Percentiles rank a stretch among this genome's conserved stretches.
Evolutionary conservation across 306 rosid species (phyloP).

Genomic region (Corylus heterophylla): DNA sequence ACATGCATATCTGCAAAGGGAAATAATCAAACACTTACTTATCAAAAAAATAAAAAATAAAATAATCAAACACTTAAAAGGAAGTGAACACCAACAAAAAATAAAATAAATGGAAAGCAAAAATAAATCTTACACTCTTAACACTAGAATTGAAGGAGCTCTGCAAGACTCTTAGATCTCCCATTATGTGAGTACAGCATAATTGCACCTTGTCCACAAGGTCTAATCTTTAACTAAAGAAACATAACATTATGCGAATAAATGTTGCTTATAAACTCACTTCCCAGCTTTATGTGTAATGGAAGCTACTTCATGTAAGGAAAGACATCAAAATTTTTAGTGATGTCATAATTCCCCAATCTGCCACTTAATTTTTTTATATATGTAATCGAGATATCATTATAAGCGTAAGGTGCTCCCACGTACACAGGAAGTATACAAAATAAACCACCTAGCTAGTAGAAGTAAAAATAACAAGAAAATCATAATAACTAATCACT

Average conservation of each 20-base stretch:
- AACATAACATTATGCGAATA: too few species aligned
- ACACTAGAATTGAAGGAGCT: neutral
- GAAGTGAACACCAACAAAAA: neutral
- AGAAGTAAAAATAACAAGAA: too few species aligned
- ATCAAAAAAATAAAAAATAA: too few species aligned
- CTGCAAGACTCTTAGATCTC: neutral
- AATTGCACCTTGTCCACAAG: neutral
- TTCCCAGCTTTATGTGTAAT: neutral
- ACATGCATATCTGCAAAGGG: constrained; percentile 59
- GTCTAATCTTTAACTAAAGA: neutral
- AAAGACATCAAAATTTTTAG: neutral
- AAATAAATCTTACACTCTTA: neutral
- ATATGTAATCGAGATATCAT: too few species aligned
- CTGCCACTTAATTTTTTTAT: neutral
- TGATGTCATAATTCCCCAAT: neutral
- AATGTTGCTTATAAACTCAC: neutral
- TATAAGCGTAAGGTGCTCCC: too few species aligned
- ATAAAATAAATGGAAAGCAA: neutral
- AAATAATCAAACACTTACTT: neutral
- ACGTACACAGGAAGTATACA: too few species aligned
- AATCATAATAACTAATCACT: too few species aligned
- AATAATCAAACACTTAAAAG: constrained; percentile 7
- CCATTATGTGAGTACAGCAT: neutral
- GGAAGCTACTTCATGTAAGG: neutral
- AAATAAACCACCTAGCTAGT: too few species aligned